Conservation (phyloP, 2,329 filamentous ascomycete species). For the Monosporascus sp. region DNA sequence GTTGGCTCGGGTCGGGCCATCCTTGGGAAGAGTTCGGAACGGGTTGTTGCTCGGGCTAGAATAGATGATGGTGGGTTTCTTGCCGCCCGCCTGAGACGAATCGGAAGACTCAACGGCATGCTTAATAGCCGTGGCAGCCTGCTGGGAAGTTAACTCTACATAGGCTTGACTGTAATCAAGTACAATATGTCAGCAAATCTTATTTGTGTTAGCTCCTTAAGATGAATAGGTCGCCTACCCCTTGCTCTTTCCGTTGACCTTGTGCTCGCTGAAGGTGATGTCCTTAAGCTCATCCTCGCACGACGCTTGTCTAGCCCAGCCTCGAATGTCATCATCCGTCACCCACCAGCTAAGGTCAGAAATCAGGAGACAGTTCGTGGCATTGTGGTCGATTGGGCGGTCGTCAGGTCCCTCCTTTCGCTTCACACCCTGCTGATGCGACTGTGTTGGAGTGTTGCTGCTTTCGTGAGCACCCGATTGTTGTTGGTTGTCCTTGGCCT, state of each 20-base stretch:
- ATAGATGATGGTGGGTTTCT: conserved; percentile 70
- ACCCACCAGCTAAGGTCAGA: conserved; percentile 96
- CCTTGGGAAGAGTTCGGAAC: conserved; percentile 87
- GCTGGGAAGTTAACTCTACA: conserved; percentile 75
- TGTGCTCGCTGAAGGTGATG: conserved; percentile 95
- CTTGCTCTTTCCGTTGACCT: conserved; percentile 98
- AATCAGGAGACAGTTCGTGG: conserved; percentile 70
- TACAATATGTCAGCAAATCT: background rate
- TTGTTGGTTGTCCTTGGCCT: conserved; percentile 29
- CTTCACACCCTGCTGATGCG: conserved; percentile 52
- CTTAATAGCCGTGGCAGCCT: conserved; percentile 82
- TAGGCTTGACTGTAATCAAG: conserved; percentile 59
- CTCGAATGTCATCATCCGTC: conserved; percentile 89
- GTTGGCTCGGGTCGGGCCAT: conserved; percentile 65
- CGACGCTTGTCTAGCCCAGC: conserved; percentile 73
- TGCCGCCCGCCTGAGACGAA: conserved; percentile 50
- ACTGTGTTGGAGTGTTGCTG: conserved; percentile 25
- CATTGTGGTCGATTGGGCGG: conserved; percentile 52
- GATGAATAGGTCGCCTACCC: conserved; percentile 56
- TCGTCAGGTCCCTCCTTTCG: conserved; percentile 57
- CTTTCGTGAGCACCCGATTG: conserved; percentile 26
- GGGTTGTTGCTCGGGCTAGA: conserved; percentile 75
- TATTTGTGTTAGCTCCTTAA: background rate
- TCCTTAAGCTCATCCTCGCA: conserved; percentile 85
- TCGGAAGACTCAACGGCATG: conserved; percentile 68